A percentile compares a stretch with the other conserved stretches of the same genome.
Evolutionary conservation across 441 rosid species (phyloP).

Genomic region (Populus tomentosa): DNA sequence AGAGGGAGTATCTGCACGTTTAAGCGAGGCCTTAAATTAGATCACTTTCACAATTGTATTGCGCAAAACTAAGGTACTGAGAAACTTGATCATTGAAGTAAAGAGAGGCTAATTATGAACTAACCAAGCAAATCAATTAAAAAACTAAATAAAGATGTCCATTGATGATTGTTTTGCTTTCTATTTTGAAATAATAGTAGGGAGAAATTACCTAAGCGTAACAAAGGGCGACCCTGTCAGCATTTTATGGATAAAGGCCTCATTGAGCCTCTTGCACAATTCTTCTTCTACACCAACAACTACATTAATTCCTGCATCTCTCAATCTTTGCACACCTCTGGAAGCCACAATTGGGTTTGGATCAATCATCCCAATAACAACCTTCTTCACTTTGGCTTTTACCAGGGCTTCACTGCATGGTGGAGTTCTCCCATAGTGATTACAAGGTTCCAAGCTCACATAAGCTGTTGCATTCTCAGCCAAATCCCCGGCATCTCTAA

Average conservation of each 20-base stretch:
- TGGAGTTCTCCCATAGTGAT: constrained; percentile 87
- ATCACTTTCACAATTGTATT: neutral
- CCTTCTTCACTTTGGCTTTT: constrained; percentile 83
- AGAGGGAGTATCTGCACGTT: constrained; percentile 63
- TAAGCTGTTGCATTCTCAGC: constrained; percentile 90
- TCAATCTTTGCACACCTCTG: constrained; percentile 57
- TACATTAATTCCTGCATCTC: constrained; percentile 73
- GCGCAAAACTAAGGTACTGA: neutral
- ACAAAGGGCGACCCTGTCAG: constrained; percentile 62
- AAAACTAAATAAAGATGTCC: neutral
- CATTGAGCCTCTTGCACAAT: constrained; percentile 71
- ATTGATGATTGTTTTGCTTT: neutral
- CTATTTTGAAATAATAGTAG: neutral
- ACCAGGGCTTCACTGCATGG: constrained; percentile 84
- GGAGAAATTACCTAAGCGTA: constrained; percentile 48
- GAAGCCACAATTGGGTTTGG: constrained; percentile 89
- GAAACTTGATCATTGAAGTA: neutral
- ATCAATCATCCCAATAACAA: constrained; percentile 90
- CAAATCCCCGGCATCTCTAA: constrained; percentile 70
- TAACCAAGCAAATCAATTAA: neutral
- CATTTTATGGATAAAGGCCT: constrained; percentile 72
- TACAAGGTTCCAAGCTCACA: constrained; percentile 93
- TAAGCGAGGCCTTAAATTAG: constrained; percentile 8
- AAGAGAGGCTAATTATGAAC: neutral
- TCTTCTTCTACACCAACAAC: constrained; percentile 73